Base-by-base conservation (phyloP, 768 basidiomycete genomes). In the Artomyces pyxidatus region DNA sequence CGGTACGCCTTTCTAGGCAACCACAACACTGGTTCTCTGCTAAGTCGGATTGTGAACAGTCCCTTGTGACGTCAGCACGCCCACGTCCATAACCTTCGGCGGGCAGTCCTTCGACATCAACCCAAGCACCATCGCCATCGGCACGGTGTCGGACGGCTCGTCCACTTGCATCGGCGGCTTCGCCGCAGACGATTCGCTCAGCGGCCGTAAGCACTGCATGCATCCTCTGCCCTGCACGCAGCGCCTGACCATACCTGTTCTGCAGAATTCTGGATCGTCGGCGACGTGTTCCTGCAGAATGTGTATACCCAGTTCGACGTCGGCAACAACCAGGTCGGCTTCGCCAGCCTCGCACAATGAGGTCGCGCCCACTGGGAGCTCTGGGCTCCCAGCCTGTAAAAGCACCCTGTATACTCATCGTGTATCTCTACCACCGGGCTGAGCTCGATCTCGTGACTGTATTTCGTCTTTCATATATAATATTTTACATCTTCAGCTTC, bases 81-180 rank as follows among this genome's bases (percentile, higher is more conserved):
- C 48, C 10, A 47, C 68, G n/a, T 28, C 52, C 9, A 52, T 71
- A 48, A 47, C 55, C 5, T 65, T 71, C 56, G 60, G 60, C 50
- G 58, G 59, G 21, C 12, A 39, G n/a, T 54, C 50, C 0, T 67
- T 63, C 55, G 21, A 48, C 1, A 55, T 70, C 50, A 39, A 50
- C 26, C 25, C 56, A 2, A 49, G 48, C 11, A 56, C 32, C 14
- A 49, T 60, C 58, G 69, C 65, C 55, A 55, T 70, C 14, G 48
- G 49, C 32, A 11, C 0, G 4, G 19, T 11, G 19, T 68, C 67
- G n/a, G 38, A 37, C 1, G 41, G 49, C 16, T 49, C 32, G 14
- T 12, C 16, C 8, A 40, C 44, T 39, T 59, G 58, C 50, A 14
- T 60, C n/a, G 59, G 51, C 8, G 51, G 51, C n/a, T 30, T 58